phyloP scores from a whole-genome alignment of 306 rosid species.

The Sophora flavescens region DNA sequence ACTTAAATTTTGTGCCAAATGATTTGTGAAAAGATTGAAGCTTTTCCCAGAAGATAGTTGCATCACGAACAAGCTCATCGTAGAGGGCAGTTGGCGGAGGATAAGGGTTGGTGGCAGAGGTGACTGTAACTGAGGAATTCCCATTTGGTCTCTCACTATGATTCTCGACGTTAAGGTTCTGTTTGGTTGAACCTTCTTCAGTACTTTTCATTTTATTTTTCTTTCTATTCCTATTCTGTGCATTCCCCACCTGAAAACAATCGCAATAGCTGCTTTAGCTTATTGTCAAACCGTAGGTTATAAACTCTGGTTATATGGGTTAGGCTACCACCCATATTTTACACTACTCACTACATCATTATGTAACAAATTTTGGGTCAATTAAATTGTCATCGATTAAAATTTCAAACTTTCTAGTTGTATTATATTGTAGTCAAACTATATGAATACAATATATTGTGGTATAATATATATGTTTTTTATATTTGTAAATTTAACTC shows the following conservation, averaged over 20 bases:
- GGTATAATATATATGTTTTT: too few relatives aligned
- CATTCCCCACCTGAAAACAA: neutral
- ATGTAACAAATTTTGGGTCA: too few relatives aligned
- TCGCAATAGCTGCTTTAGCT: neutral
- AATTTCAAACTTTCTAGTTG: too few relatives aligned
- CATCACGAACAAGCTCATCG: slow-evolving; percentile 59
- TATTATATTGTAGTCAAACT: too few relatives aligned
- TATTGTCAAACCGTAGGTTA: slow-evolving; percentile 23
- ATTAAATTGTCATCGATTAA: too few relatives aligned
- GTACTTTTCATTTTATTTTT: slow-evolving; percentile 40
- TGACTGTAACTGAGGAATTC: slow-evolving; percentile 31
- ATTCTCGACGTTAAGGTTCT: slow-evolving; percentile 25
- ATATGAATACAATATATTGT: too few relatives aligned
- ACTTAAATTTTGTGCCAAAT: slow-evolving; percentile 65
- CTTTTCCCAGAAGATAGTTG: slow-evolving; percentile 67
- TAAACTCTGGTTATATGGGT: too few relatives aligned
- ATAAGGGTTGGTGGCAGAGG: slow-evolving; percentile 43
- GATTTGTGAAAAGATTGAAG: slow-evolving; percentile 74
- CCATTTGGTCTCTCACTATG: slow-evolving; percentile 41
- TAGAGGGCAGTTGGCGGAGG: slow-evolving; percentile 69
- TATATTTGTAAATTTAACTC: too few relatives aligned
- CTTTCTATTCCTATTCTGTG: neutral
- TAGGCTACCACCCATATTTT: too few relatives aligned
- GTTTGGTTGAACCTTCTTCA: slow-evolving; percentile 42
- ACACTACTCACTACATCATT: too few relatives aligned